Evolutionary conservation across 768 basidiomycete species (phyloP).

Genomic region (Termitomyces sp.): DNA sequence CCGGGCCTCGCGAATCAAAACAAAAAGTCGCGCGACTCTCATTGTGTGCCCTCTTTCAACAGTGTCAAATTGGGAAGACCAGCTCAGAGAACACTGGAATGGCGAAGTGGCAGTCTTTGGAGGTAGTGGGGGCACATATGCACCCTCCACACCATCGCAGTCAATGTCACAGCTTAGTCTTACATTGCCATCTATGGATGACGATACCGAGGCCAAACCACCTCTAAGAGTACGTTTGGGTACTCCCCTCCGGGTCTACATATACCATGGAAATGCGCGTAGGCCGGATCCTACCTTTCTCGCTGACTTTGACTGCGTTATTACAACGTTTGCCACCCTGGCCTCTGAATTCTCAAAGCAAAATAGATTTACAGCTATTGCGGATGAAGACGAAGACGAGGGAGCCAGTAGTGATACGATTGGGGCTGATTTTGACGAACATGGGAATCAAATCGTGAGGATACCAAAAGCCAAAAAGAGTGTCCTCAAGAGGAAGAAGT

Average conservation of each 20-base stretch:
- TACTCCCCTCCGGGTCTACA: constrained; percentile 75
- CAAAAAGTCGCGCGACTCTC: constrained; percentile 86
- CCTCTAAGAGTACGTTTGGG: constrained; percentile 42
- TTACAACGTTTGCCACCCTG: constrained; percentile 95
- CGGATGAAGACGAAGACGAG: constrained; percentile 74
- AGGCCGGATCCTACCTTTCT: constrained; percentile 84
- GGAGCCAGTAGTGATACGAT: constrained; percentile 63
- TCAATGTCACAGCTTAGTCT: constrained; percentile 36
- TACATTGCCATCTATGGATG: constrained; percentile 28
- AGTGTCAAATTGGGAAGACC: constrained; percentile 98
- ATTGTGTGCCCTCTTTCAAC: constrained; percentile 96
- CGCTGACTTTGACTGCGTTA: constrained; percentile 93
- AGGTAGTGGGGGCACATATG: constrained; percentile 54
- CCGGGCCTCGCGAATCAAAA: constrained; percentile 75
- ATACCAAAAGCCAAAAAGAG: constrained; percentile 66
- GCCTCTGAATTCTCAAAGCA: constrained; percentile 96
- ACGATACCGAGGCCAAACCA: constrained; percentile 32
- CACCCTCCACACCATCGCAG: constrained; percentile 34
- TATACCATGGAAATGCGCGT: constrained; percentile 93
- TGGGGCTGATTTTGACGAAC: constrained; percentile 63
- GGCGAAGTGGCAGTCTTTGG: constrained; percentile 84
- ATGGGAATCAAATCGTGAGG: constrained; percentile 61
- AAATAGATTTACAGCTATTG: constrained; percentile 62
- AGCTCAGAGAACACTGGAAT: constrained; percentile 96
- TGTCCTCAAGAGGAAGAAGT: constrained; percentile 66